Evolutionary conservation across 345 rosid species (phyloP), one percentile per base, ranked within the genome.

Genomic region (Moringa oleifera): DNA sequence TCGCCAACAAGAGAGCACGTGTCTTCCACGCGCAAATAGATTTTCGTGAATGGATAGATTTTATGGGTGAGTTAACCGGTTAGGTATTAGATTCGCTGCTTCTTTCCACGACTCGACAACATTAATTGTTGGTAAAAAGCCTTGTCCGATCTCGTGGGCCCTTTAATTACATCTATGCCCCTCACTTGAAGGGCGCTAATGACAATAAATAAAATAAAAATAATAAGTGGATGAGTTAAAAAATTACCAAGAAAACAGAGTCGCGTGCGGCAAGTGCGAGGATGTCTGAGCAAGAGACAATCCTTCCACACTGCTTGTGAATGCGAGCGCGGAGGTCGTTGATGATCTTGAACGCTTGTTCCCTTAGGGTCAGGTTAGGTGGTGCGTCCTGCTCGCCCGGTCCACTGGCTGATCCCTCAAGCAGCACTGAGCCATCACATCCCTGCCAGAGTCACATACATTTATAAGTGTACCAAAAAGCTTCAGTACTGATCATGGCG

Each of bases 361-460:
- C 61, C 18, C 84, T 65, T 4, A 82, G 66, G 31, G 71, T 79
- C 51, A 77, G 70, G 57, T 82, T 82, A 1, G 98, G 97, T 7
- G 70, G 71, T 10, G 97, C 79, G 0, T 81, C 77, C 64, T 92
- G 86, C 80, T 92, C 97, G 22, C 95, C 68, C 18, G 98, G 96
- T 51, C 92, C 95, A 70, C 83, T 80, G 0, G 91, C 80, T 19
- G 98, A 85, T 54, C 97, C 95, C 25, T 72, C 88, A 22, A 92
- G 83, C 75, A 92, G 51, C 63, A 89, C 97, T 0, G 98, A 92
- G 1, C 65, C 97, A 70, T 89, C 98, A 54, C 97, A 89, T 19
- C 96, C 98, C 98, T 92, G 74, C 64, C 5, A 33, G 11, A 33
- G 5, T 33, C 11, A 33, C 37, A 11, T 33, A 33, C 11, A 33